A percentile compares a stretch with the other conserved stretches of the same genome.
phyloP scores from a whole-genome alignment of 1,284 basidiomycete species.

The Marasmius fiardii region DNA sequence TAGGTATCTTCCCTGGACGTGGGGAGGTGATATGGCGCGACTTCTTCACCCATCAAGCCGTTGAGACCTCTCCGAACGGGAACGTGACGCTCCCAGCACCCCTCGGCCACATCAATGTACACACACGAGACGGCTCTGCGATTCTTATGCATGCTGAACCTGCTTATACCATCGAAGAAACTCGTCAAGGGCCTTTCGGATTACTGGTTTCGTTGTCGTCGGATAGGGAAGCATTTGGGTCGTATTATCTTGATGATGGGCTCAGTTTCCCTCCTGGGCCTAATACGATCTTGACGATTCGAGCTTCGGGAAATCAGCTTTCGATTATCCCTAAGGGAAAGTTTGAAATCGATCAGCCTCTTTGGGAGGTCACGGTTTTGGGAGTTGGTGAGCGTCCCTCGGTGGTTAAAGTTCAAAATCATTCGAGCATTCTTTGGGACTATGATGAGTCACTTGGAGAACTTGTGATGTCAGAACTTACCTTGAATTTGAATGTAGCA shows the following conservation, averaged over 20 bases:
- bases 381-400: slow-evolving; percentile 36
- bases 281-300: slow-evolving; percentile 42
- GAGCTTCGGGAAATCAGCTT: slow-evolving; percentile 28
- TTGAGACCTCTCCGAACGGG: slow-evolving; percentile 33
- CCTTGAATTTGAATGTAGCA: neutral
- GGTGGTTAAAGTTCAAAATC: slow-evolving; percentile 27
- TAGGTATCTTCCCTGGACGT: slow-evolving; percentile 61
- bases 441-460: neutral
- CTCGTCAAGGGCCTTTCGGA: slow-evolving; percentile 48
- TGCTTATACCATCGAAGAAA: slow-evolving; percentile 58
- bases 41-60: slow-evolving; percentile 67
- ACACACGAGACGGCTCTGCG: slow-evolving; percentile 59
- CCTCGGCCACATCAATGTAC: slow-evolving; percentile 68
- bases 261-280: slow-evolving; percentile 51
- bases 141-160: slow-evolving; percentile 54
- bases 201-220: slow-evolving; percentile 51
- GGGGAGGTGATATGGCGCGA: slow-evolving; percentile 66
- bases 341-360: slow-evolving; percentile 38
- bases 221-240: slow-evolving; percentile 46
- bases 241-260: slow-evolving; percentile 66
- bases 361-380: slow-evolving; percentile 46
- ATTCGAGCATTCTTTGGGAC: neutral
- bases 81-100: slow-evolving; percentile 52
- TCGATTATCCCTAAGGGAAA: slow-evolving; percentile 35
- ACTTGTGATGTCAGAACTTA: neutral